phyloP scores from a whole-genome alignment of 192 early-diverging fungal genomes.

The Backusella tarrabulga region DNA sequence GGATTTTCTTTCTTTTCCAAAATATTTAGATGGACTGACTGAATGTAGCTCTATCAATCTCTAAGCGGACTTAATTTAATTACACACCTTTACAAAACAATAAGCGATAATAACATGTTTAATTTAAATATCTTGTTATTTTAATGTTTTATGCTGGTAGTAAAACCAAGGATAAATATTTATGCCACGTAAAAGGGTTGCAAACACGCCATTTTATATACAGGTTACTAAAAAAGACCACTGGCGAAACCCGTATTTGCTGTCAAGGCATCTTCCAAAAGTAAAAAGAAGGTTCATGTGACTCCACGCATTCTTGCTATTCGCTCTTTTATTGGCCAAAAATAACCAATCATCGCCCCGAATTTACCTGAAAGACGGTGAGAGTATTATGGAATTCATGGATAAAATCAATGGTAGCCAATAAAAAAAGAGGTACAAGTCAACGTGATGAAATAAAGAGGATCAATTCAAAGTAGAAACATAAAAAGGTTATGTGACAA shows the following conservation, averaged over 20 bases:
- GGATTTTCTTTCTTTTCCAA: no score
- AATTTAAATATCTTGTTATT: no score
- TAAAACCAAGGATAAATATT: no score
- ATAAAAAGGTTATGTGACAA: neutral
- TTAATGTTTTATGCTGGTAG: no score
- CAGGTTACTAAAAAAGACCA: neutral
- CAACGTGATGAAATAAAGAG: neutral
- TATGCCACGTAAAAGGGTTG: no score
- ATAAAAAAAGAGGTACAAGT: neutral
- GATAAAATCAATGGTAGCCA: neutral
- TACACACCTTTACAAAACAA: no score
- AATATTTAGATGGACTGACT: no score
- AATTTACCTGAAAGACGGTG: neutral
- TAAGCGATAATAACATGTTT: no score
- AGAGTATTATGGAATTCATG: conserved; percentile 4
- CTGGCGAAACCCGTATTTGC: neutral
- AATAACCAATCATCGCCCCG: neutral
- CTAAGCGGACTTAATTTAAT: no score
- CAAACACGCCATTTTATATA: neutral
- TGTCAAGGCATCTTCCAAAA: neutral
- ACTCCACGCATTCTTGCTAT: neutral
- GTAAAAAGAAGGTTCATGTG: neutral
- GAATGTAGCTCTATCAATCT: no score
- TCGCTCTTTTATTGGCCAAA: neutral
- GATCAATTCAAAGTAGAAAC: neutral